Base-by-base conservation (phyloP, 2,329 filamentous ascomycete species). In the Bimuria novae-zelandiae region DNA sequence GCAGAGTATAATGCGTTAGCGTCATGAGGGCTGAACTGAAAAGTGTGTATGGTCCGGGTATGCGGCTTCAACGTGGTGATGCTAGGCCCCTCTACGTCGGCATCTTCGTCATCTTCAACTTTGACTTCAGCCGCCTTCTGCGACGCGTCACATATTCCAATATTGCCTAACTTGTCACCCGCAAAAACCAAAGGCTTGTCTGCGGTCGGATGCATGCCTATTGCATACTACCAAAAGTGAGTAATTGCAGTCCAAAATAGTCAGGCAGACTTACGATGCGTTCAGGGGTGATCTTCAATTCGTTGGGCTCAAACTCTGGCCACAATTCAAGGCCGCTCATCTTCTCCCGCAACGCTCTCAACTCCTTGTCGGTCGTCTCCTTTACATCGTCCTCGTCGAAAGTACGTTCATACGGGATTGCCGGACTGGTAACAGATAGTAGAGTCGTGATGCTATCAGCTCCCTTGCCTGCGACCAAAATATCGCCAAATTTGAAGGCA, bases 31-130 rank as follows among this genome's bases (percentile, higher is more conserved):
- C 89, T 85, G 62, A 96, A 90, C 23, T 89, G 83, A 69, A 97
- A 91, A 0, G 89, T 87, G 1, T 90, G 87, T 45, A 99, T 96
- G 0, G 94, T 97, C 10, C 92, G 83, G 0, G 89, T 87, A 62
- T 99, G 94, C 0, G 90, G 87, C 68, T 97, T 96, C 70, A 97
- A 89, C 0, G 90, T 92, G 0, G 90, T 89, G 14, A 97, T 90
- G n/a, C 86, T 82, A 0, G 92, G 92, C 30, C 90, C 85, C 0
- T 86, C 78, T 10, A 82, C 75, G 0, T 88, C 83, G 1, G 80
- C 80, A 1, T 90, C 88, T 33, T 84, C 83, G 23, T 85, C 83
- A 7, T 89, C 86, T 51, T 86, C 84, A 14, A 72, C 72, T 27
- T 79, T 76, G 45, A 80, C 73, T 56, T 79, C 76, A 3, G 82